A percentile compares a stretch with the other conserved stretches of the same genome.
Evolutionary conservation across 352 stramenopile species (phyloP).

Genomic region (Blastocystis sp.): DNA sequence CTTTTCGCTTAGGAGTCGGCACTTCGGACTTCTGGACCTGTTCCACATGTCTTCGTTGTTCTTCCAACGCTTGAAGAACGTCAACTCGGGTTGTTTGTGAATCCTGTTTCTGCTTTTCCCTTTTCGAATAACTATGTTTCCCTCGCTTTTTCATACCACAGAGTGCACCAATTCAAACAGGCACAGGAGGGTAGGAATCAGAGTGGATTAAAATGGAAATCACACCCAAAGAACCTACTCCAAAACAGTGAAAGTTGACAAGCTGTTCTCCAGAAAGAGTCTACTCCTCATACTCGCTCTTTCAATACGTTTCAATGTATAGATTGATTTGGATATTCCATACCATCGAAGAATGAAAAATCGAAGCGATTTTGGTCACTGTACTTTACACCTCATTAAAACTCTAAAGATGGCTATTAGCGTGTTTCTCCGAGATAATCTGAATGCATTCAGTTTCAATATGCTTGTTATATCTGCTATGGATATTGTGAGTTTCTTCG

Average conservation of each 20-base stretch:
- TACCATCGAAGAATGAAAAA: background rate
- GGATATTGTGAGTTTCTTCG: background rate
- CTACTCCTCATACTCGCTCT: background rate
- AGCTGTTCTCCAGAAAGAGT: background rate
- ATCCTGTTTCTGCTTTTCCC: background rate
- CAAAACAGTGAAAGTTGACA: background rate
- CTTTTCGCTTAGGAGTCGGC: background rate
- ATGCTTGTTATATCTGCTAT: slow-evolving; percentile 5
- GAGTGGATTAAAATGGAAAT: background rate
- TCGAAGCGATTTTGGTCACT: background rate
- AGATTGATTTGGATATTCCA: background rate
- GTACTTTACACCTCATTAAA: background rate
- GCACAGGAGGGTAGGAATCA: too few species aligned
- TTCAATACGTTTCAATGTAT: background rate
- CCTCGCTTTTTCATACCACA: background rate
- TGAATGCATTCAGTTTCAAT: slow-evolving; percentile 54
- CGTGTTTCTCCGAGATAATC: slow-evolving; percentile 11
- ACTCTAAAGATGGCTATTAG: background rate
- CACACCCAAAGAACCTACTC: background rate
- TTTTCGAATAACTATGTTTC: background rate
- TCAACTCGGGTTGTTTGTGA: background rate
- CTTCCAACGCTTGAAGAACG: background rate
- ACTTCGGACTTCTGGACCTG: background rate
- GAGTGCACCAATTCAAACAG: background rate
- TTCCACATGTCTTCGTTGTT: background rate